Conservation (phyloP, 2,329 filamentous ascomycete species). For the Penicillium freii region DNA sequence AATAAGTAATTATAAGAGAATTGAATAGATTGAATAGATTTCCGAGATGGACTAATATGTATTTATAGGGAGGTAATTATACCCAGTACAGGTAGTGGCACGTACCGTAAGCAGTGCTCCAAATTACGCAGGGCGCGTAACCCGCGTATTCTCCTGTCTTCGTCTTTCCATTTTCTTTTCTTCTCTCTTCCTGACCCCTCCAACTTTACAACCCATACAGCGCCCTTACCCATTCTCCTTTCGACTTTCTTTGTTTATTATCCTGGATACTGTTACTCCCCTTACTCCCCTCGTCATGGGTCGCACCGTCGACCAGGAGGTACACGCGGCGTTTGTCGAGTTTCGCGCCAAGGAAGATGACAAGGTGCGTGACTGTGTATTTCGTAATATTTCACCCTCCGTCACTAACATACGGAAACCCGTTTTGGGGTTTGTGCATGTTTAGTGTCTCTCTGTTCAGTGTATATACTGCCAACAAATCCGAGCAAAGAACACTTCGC, state of each 20-base stretch:
- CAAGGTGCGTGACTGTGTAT: constrained; percentile 46
- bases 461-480: constrained; percentile 55
- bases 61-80: neutral
- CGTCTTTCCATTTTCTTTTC: constrained; percentile 24
- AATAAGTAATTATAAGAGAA: neutral
- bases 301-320: constrained; percentile 53
- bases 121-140: constrained; percentile 25
- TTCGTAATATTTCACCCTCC: constrained; percentile 43
- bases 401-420: constrained; percentile 38
- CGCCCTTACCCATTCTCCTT: constrained; percentile 12
- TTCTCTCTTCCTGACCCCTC: constrained; percentile 15
- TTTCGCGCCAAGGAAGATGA: constrained; percentile 55
- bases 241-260: neutral
- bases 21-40: neutral
- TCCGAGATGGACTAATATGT: neutral
- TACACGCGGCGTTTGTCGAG: constrained; percentile 54
- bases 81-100: neutral
- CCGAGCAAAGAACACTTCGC: constrained; percentile 53
- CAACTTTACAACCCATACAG: constrained; percentile 17
- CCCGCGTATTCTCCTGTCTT: constrained; percentile 24
- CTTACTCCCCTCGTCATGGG: constrained; percentile 43
- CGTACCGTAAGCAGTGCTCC: constrained; percentile 19
- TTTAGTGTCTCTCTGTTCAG: constrained; percentile 52
- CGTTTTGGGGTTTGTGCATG: constrained; percentile 18
- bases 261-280: constrained; percentile 14